Percentiles rank a stretch among this genome's conserved stretches.
Evolutionary conservation across 2,329 filamentous ascomycete genomes (phyloP).

Genomic region (Sporothrix variecibatus): DNA sequence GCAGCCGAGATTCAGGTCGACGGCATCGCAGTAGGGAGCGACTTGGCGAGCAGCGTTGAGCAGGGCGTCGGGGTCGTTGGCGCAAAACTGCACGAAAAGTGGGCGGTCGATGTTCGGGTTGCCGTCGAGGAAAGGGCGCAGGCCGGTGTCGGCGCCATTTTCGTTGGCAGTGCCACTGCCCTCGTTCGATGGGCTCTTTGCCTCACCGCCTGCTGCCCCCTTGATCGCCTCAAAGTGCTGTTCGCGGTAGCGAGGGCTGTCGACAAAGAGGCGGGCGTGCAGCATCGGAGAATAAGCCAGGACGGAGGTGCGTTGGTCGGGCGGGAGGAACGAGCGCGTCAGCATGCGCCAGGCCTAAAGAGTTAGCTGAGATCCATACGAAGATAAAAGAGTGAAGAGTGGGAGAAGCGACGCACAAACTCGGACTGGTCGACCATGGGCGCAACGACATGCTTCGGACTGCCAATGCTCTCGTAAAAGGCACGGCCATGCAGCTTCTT

Average conservation of each 20-base stretch:
- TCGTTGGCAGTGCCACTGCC: constrained; percentile 32
- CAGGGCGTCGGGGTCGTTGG: constrained; percentile 79
- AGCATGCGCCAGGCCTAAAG: constrained; percentile 91
- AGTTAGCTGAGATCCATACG: neutral
- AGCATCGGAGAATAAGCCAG: constrained; percentile 96
- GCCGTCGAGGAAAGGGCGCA: constrained; percentile 65
- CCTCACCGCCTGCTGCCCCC: neutral
- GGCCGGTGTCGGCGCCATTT: constrained; percentile 31
- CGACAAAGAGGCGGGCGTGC: constrained; percentile 84
- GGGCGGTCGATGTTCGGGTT: constrained; percentile 83
- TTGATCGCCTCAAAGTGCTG: constrained; percentile 74
- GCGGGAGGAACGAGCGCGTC: constrained; percentile 83
- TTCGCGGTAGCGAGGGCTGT: constrained; percentile 73
- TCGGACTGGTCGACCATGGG: constrained; percentile 99
- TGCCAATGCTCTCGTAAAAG: constrained; percentile 94
- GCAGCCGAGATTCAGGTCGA: constrained; percentile 94
- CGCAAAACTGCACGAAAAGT: constrained; percentile 95
- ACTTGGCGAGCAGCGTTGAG: constrained; percentile 77
- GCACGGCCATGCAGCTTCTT: constrained; percentile 77
- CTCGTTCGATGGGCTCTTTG: constrained; percentile 25
- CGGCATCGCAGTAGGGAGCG: constrained; percentile 86
- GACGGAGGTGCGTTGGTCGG: constrained; percentile 63
- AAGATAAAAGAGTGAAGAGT: neutral
- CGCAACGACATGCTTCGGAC: constrained; percentile 85
- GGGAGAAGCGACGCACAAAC: constrained; percentile 64